Evolutionary conservation across 2,329 filamentous ascomycete species (phyloP).

Genomic region (Alternaria sp.): DNA sequence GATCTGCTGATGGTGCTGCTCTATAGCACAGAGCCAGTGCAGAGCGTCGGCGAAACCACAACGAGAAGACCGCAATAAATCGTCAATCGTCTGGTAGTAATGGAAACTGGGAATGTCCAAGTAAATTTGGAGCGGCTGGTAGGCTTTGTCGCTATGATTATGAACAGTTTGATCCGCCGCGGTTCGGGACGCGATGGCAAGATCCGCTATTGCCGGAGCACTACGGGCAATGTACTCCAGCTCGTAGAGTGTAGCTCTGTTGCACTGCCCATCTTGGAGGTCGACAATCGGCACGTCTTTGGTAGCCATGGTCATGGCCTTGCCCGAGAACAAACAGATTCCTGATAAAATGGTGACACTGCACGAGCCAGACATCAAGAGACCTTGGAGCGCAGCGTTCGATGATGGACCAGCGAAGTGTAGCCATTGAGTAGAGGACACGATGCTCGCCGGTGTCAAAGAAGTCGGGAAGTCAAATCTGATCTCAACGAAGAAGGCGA

Average conservation of each 20-base stretch:
- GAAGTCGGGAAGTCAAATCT: not conserved
- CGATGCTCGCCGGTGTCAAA: not conserved
- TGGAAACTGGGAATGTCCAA: not conserved
- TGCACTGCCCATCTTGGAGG: not conserved
- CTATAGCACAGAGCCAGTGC: not conserved
- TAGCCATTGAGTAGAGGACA: not conserved
- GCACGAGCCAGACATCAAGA: not conserved
- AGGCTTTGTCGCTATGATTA: rapidly evolving
- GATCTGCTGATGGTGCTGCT: not conserved
- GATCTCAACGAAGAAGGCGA: not conserved
- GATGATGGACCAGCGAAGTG: not conserved
- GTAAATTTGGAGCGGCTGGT: not conserved
- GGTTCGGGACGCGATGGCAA: not conserved
- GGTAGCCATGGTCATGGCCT: not conserved
- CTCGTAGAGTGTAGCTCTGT: not conserved
- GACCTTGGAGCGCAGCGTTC: not conserved
- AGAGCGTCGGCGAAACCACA: rapidly evolving
- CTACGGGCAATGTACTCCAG: not conserved
- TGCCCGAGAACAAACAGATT: not conserved
- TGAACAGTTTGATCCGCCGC: not conserved
- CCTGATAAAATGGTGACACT: not conserved
- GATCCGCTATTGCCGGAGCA: not conserved
- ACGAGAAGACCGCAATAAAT: not conserved
- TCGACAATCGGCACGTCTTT: not conserved
- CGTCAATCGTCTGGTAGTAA: not conserved